A percentile compares a stretch with the other conserved stretches of the same genome.
Evolutionary conservation across 352 stramenopile species (phyloP).

Genomic region (Phytophthora hybrid): DNA sequence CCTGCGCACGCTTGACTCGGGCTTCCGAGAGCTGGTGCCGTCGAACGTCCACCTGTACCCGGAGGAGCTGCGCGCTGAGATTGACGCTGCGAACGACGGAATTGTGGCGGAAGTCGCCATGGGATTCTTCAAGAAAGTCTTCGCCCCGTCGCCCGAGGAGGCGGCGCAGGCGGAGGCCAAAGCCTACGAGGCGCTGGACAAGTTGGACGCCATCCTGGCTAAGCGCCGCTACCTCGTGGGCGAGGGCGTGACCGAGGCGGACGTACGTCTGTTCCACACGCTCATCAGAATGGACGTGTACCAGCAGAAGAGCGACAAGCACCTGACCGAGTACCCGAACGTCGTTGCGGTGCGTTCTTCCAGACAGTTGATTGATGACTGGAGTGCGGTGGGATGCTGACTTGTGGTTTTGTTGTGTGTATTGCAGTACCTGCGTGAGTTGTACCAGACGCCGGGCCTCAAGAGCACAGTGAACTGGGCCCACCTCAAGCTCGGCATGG

Average conservation of each 20-base stretch:
- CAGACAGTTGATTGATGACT: not conserved
- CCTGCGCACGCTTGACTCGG: conserved; percentile 59
- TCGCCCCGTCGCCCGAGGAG: conserved; percentile 54
- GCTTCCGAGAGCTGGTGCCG: conserved; percentile 52
- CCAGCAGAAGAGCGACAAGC: conserved; percentile 38
- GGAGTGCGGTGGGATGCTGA: not conserved
- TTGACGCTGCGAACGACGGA: conserved; percentile 71
- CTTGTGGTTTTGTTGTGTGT: conserved; percentile 7
- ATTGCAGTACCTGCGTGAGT: conserved; percentile 38
- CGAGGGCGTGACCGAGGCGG: conserved; percentile 41
- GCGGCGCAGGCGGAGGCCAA: conserved; percentile 7
- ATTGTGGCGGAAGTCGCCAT: conserved; percentile 64
- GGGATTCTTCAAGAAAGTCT: conserved; percentile 62
- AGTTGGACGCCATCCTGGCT: conserved; percentile 31
- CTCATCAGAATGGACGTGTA: conserved; percentile 44
- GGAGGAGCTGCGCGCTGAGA: conserved; percentile 49
- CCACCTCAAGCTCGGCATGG: conserved; percentile 93
- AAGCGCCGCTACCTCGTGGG: conserved; percentile 31
- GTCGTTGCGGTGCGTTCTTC: conserved; percentile 19
- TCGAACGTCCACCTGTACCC: conserved; percentile 56
- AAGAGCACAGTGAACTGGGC: conserved; percentile 84
- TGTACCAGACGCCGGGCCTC: conserved; percentile 88
- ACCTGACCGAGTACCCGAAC: conserved; percentile 59
- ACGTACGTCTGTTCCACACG: conserved; percentile 47
- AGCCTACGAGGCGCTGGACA: conserved; percentile 28